These are phyloP conservation scores for Xylariales sp. DNA, from an alignment of 2,329 filamentous ascomycete species.

Conservation along the genomic window DNA sequence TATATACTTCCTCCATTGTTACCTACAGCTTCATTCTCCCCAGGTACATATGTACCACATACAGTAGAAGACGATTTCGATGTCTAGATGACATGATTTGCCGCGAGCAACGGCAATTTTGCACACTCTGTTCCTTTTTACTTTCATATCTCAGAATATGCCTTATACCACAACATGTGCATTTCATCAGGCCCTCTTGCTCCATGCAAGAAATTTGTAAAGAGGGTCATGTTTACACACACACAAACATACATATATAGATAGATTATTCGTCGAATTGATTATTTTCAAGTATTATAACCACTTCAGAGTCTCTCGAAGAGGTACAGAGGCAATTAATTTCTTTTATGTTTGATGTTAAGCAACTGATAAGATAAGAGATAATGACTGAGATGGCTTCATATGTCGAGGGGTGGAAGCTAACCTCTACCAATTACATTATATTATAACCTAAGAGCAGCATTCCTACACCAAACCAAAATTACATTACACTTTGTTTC, in stretches of 20 bases:
- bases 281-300: no score
- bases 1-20: conserved; percentile 36
- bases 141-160: neutral
- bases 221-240: neutral
- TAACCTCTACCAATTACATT: neutral
- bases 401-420: neutral
- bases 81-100: conserved; percentile 16
- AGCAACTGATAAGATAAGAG: conserved; percentile 34
- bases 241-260: no score
- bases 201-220: neutral
- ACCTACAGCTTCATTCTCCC: conserved; percentile 11
- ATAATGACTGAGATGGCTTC: neutral
- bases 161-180: neutral
- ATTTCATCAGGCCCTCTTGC: neutral
- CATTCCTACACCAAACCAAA: neutral
- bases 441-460: neutral
- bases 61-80: conserved; percentile 16
- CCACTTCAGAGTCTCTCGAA: no score
- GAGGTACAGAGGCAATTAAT: neutral
- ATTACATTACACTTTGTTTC: neutral
- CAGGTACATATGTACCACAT: conserved; percentile 6
- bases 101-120: neutral
- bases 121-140: neutral
- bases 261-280: no score
- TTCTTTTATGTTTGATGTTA: neutral